Conservation (phyloP, 1,284 basidiomycete genomes). For the Neonothopanus nambi region DNA sequence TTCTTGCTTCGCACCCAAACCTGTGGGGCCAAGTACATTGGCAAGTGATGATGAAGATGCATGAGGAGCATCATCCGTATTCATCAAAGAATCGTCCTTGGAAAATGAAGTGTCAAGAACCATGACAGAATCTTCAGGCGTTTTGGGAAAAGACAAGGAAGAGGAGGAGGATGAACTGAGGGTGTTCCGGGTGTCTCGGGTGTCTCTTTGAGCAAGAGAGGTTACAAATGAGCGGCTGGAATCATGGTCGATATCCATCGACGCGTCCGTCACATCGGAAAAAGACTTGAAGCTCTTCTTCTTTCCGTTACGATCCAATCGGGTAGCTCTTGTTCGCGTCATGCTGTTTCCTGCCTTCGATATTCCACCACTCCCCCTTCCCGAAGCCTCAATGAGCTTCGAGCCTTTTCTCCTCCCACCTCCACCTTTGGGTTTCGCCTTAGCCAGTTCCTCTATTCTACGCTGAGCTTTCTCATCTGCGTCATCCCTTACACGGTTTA, state of each 20-base stretch:
- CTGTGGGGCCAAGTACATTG: too few relatives aligned
- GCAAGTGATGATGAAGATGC: too few relatives aligned
- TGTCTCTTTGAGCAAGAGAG: too few relatives aligned
- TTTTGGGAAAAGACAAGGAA: background rate
- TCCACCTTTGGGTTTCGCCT: background rate
- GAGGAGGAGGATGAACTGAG: background rate
- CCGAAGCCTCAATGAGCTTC: background rate
- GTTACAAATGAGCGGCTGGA: too few relatives aligned
- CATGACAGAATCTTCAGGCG: background rate
- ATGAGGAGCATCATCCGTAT: background rate
- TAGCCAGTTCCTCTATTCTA: background rate
- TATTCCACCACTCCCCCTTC: background rate
- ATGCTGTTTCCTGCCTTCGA: background rate
- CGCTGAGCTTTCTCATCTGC: conserved; percentile 4
- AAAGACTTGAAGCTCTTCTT: background rate
- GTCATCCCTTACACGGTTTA: background rate
- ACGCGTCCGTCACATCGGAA: too few relatives aligned
- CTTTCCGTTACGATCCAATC: background rate
- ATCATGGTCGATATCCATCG: too few relatives aligned
- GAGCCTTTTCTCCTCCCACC: background rate
- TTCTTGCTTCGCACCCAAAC: too few relatives aligned
- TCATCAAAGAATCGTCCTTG: background rate
- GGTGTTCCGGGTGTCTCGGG: too few relatives aligned
- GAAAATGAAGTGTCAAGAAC: background rate
- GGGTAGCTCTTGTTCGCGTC: background rate